phyloP scores from a whole-genome alignment of 208 protist genomes.

The Trypanosomatidae sp. region DNA sequence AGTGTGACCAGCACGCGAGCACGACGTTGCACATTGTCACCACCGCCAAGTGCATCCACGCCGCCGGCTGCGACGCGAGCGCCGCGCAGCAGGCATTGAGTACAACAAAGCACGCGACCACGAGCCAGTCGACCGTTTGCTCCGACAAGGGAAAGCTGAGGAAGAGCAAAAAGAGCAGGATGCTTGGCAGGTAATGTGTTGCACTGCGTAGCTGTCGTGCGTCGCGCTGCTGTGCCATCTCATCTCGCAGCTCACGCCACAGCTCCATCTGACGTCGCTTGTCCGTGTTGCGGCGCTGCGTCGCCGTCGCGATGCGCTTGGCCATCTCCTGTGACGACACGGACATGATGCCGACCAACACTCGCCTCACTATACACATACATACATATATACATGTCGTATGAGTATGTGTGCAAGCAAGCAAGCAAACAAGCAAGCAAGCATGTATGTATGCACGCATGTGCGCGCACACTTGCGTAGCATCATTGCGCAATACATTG shows the following conservation, averaged over 20 bases:
- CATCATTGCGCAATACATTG: too few relatives aligned
- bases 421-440: too few relatives aligned
- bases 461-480: too few relatives aligned
- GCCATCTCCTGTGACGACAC: conserved; percentile 19
- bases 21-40: conserved; percentile 42
- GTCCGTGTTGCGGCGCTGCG: conserved; percentile 31
- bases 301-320: conserved; percentile 47
- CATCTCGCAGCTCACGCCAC: conserved; percentile 31
- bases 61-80: conserved; percentile 22
- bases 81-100: conserved; percentile 35
- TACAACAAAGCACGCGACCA: conserved; percentile 31
- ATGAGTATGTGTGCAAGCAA: too few relatives aligned
- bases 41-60: conserved; percentile 33
- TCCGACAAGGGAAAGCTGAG: conserved; percentile 72
- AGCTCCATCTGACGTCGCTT: conserved; percentile 43
- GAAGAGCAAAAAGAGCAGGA: conserved; percentile 66
- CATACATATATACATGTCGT: too few relatives aligned
- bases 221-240: conserved; percentile 12
- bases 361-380: too few relatives aligned
- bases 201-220: conserved; percentile 5
- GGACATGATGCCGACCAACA: too few relatives aligned
- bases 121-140: conserved; percentile 51
- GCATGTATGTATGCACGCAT: too few relatives aligned
- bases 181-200: conserved; percentile 35
- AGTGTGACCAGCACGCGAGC: conserved; percentile 31